A percentile compares a stretch with the other conserved stretches of the same genome.
Evolutionary conservation across 2,329 filamentous ascomycete species (phyloP).

Genomic region (Zymoseptoria crescenta): DNA sequence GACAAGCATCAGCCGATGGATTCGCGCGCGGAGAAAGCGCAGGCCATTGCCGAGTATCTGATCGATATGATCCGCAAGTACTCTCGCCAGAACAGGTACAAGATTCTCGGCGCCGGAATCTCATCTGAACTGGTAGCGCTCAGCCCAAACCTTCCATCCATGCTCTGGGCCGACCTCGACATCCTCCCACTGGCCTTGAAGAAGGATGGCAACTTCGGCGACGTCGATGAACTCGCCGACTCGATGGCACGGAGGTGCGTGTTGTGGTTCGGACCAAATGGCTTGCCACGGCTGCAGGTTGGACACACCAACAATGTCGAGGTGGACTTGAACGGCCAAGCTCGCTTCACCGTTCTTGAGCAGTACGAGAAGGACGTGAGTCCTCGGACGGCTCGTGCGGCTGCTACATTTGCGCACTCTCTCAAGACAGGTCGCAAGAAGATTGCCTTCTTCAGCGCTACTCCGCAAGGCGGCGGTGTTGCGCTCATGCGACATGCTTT

Average conservation of each 20-base stretch:
- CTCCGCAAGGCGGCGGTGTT: slow-evolving; percentile 74
- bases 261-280: slow-evolving; percentile 65
- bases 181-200: slow-evolving; percentile 61
- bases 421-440: slow-evolving; percentile 58
- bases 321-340: slow-evolving; percentile 59
- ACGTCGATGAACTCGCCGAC: slow-evolving; percentile 71
- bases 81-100: slow-evolving; percentile 58
- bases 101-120: slow-evolving; percentile 68
- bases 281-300: slow-evolving; percentile 59
- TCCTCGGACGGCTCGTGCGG: slow-evolving; percentile 56
- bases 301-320: slow-evolving; percentile 62
- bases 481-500: slow-evolving; percentile 75
- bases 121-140: slow-evolving; percentile 51
- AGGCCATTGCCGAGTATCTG: slow-evolving; percentile 43
- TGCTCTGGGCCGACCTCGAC: slow-evolving; percentile 69
- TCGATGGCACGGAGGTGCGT: slow-evolving; percentile 74
- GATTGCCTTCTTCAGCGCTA: slow-evolving; percentile 72
- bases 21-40: slow-evolving; percentile 4
- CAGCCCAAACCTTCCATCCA: slow-evolving; percentile 59
- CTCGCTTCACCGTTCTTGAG: slow-evolving; percentile 49
- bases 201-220: slow-evolving; percentile 34
- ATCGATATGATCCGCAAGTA: slow-evolving; percentile 52
- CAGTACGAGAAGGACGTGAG: slow-evolving; percentile 57
- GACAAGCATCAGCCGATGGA: slow-evolving; percentile 4
- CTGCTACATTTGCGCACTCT: slow-evolving; percentile 54